A percentile compares a stretch with the other conserved stretches of the same genome.
Evolutionary conservation across 768 basidiomycete species (phyloP).

Genomic region (Boletus rex-veris): DNA sequence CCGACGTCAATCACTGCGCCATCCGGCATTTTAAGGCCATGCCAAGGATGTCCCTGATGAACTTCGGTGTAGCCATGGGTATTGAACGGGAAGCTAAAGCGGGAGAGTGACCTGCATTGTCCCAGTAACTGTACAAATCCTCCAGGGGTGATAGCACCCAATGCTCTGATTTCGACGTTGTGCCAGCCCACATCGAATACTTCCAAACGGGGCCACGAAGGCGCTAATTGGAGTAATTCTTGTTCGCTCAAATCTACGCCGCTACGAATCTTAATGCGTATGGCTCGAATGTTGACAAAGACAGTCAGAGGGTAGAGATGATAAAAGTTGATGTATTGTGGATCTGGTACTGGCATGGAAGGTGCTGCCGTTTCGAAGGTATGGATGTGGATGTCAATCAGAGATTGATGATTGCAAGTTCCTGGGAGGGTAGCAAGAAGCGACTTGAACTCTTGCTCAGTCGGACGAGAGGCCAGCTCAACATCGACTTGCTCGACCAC

Average conservation of each 20-base stretch:
- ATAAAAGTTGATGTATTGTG: neutral
- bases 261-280: neutral
- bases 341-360: neutral
- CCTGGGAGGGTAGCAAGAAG: neutral
- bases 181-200: neutral
- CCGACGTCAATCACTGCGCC: neutral
- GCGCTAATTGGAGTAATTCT: neutral
- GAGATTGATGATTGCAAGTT: neutral
- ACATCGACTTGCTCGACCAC: too few relatives aligned
- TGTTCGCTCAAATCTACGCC: neutral
- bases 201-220: neutral
- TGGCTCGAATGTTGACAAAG: neutral
- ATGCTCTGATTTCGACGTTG: too few relatives aligned
- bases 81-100: neutral
- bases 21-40: neutral
- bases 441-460: neutral
- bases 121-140: neutral
- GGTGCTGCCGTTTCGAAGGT: neutral
- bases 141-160: neutral
- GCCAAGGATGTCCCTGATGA: neutral
- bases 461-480: neutral
- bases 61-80: neutral
- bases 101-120: neutral
- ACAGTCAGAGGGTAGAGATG: neutral
- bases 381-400: neutral